Conservation (phyloP, 176 grass and related monocot genomes). For the Cenchrus purpureus region DNA sequence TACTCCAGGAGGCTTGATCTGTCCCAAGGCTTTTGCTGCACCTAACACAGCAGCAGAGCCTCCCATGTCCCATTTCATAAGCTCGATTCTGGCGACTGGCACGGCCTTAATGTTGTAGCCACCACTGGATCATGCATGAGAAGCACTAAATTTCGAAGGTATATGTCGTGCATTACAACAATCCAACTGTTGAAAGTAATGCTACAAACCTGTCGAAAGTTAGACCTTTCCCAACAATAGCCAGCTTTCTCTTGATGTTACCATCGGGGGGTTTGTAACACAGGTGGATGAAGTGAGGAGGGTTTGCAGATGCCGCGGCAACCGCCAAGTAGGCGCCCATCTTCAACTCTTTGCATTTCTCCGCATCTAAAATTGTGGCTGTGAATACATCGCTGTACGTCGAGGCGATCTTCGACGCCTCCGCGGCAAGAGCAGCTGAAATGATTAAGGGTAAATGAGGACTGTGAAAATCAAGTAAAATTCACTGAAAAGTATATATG, state of each 20-base stretch:
- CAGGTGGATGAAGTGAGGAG: constrained; percentile 89
- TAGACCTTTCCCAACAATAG: constrained; percentile 88
- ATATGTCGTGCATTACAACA: too few species aligned
- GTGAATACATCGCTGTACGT: constrained; percentile 80
- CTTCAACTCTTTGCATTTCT: constrained; percentile 77
- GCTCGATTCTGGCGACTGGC: constrained; percentile 66
- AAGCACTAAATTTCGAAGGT: too few species aligned
- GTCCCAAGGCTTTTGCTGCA: constrained; percentile 86
- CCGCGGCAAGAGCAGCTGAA: constrained; percentile 80
- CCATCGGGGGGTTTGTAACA: constrained; percentile 80
- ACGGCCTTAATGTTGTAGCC: constrained; percentile 97
- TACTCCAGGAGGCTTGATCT: constrained; percentile 90
- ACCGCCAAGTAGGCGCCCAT: constrained; percentile 96
- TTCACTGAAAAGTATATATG: too few species aligned
- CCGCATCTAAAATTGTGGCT: constrained; percentile 78
- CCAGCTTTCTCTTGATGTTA: constrained; percentile 71
- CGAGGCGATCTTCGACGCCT: constrained; percentile 74
- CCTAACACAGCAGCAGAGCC: constrained; percentile 79
- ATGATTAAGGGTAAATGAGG: background rate
- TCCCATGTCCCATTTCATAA: constrained; percentile 96
- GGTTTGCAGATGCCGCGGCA: constrained; percentile 83
- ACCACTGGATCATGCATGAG: constrained; percentile 48
- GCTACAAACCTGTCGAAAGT: constrained; percentile 85
- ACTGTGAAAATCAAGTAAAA: too few species aligned
- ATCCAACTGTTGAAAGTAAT: background rate